Evolutionary conservation across 2,329 filamentous ascomycete genomes (phyloP).

Genomic region (Nemania sp.): DNA sequence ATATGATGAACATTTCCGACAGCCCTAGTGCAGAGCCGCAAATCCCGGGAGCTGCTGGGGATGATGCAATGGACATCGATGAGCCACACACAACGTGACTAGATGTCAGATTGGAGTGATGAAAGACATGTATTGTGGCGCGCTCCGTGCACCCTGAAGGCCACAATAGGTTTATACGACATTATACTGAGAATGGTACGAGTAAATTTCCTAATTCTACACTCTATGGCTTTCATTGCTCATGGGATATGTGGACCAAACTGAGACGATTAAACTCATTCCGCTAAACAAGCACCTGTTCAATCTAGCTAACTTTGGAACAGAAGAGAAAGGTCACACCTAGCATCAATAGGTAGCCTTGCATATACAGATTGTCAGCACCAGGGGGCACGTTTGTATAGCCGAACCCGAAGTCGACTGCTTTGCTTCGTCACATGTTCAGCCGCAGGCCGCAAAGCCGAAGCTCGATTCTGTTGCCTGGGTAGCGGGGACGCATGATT

Average conservation of each 20-base stretch:
- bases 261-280: neutral
- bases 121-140: no score
- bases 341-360: neutral
- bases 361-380: neutral
- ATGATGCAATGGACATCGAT: slow-evolving; percentile 23
- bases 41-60: neutral
- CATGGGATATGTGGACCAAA: neutral
- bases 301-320: neutral
- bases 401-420: neutral
- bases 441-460: neutral
- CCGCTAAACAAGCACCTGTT: neutral
- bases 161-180: no score
- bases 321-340: neutral
- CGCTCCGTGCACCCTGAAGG: no score
- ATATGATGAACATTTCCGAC: slow-evolving; percentile 28
- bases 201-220: neutral
- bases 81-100: neutral
- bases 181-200: neutral
- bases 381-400: no score
- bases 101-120: neutral
- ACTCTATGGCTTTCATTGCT: neutral
- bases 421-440: neutral
- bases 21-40: neutral
- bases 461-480: neutral
- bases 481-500: neutral